Percentiles rank a stretch among this genome's conserved stretches.
Conservation (phyloP, 2,329 filamentous ascomycete species). For the Cytospora piceae region DNA sequence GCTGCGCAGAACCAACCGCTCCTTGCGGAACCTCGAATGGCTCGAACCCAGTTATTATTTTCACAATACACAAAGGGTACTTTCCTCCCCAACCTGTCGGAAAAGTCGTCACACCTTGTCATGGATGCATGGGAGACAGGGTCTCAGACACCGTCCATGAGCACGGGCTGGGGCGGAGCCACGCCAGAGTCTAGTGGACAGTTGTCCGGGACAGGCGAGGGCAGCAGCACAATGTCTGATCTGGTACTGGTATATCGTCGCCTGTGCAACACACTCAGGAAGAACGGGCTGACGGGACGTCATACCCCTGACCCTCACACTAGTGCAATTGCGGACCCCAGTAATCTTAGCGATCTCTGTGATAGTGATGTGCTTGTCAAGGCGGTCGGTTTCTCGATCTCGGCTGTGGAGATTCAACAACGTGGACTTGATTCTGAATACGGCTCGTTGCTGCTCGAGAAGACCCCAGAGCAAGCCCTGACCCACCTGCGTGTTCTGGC, state of each 20-base stretch:
- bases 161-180: slow-evolving; percentile 45
- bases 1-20: slow-evolving; percentile 1
- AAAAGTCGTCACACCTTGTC: slow-evolving; percentile 41
- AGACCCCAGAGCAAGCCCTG: slow-evolving; percentile 79
- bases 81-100: slow-evolving; percentile 47
- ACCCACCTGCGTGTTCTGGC: slow-evolving; percentile 87
- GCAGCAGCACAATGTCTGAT: slow-evolving; percentile 51
- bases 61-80: slow-evolving; percentile 43
- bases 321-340: slow-evolving; percentile 33
- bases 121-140: slow-evolving; percentile 50
- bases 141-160: slow-evolving; percentile 40
- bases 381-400: slow-evolving; percentile 81
- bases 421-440: slow-evolving; percentile 77
- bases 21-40: slow-evolving; percentile 1
- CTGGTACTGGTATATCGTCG: slow-evolving; percentile 65
- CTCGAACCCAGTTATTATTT: slow-evolving; percentile 40
- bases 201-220: slow-evolving; percentile 33
- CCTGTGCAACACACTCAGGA: slow-evolving; percentile 60
- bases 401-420: slow-evolving; percentile 88
- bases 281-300: slow-evolving; percentile 54
- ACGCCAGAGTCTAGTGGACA: slow-evolving; percentile 43
- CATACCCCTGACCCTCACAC: slow-evolving; percentile 40
- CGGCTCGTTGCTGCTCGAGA: slow-evolving; percentile 77
- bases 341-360: slow-evolving; percentile 50
- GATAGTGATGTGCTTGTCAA: slow-evolving; percentile 64